Evolutionary conservation across 306 rosid genomes (phyloP).

Genomic region (Alnus rubra): DNA sequence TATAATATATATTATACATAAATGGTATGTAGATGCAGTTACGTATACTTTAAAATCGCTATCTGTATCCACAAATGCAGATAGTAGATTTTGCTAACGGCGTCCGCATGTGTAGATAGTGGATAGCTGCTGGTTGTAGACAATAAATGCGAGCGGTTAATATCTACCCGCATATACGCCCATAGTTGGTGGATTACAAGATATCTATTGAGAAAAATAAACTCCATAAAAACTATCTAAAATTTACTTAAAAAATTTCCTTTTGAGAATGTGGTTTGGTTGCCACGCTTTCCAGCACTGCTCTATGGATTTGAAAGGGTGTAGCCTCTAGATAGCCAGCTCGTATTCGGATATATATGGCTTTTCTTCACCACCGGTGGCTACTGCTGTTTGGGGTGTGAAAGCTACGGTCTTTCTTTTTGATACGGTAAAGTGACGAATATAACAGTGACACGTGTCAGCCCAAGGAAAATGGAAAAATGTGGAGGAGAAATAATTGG

Average conservation of each 20-base stretch:
- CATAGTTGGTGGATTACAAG: no score
- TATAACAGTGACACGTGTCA: not conserved
- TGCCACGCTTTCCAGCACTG: not conserved
- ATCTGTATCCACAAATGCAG: no score
- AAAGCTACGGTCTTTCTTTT: not conserved
- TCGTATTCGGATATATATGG: not conserved
- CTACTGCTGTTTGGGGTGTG: not conserved
- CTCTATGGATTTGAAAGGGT: constrained; percentile 7
- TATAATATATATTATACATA: no score
- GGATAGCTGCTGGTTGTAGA: no score
- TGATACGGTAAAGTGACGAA: not conserved
- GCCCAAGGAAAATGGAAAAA: not conserved
- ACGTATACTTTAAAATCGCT: no score
- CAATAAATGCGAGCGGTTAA: no score
- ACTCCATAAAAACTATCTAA: not conserved
- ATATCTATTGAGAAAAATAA: no score
- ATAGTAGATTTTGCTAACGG: no score
- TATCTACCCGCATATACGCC: no score
- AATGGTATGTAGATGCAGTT: no score
- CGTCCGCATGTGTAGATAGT: no score
- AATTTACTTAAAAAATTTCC: not conserved
- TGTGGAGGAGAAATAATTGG: not conserved
- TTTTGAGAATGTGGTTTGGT: not conserved
- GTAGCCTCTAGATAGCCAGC: not conserved
- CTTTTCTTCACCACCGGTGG: not conserved